Conservation (phyloP, 2,329 filamentous ascomycete species). For the Cadophora sp. region DNA sequence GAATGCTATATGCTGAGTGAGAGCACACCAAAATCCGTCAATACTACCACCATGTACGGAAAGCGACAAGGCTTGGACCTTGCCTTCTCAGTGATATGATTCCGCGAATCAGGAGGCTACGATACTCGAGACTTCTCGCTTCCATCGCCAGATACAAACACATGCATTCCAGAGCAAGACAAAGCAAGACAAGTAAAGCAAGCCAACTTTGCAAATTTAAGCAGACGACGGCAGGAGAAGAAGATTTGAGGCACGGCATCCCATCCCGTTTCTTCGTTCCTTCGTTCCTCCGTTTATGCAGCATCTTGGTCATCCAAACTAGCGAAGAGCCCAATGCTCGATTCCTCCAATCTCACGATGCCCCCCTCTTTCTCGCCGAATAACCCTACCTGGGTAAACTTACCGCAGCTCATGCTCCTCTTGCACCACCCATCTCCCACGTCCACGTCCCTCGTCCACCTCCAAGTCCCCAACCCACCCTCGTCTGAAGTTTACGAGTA, state of each 20-base stretch:
- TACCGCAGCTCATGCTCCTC: neutral
- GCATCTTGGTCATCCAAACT: neutral
- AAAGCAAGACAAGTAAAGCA: neutral
- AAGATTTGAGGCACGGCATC: neutral
- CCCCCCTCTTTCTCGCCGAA: constrained; percentile 5
- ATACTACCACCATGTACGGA: neutral
- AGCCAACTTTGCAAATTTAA: neutral
- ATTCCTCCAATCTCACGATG: constrained; percentile 7
- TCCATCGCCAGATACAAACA: neutral
- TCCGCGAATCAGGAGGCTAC: neutral
- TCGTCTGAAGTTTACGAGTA: constrained; percentile 3
- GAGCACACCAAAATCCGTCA: neutral
- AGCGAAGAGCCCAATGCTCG: neutral
- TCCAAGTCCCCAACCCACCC: no score
- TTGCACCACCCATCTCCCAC: neutral
- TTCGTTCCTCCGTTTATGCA: constrained; percentile 3
- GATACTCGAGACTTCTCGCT: no score
- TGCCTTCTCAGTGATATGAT: neutral
- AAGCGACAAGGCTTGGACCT: neutral
- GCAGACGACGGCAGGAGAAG: neutral
- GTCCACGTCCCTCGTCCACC: neutral
- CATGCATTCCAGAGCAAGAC: neutral
- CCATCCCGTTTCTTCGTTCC: neutral
- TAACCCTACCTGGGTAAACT: neutral
- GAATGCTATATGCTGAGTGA: constrained; percentile 17